Conservation (phyloP, 768 basidiomycete species). For the Neoboletus magnificus region DNA sequence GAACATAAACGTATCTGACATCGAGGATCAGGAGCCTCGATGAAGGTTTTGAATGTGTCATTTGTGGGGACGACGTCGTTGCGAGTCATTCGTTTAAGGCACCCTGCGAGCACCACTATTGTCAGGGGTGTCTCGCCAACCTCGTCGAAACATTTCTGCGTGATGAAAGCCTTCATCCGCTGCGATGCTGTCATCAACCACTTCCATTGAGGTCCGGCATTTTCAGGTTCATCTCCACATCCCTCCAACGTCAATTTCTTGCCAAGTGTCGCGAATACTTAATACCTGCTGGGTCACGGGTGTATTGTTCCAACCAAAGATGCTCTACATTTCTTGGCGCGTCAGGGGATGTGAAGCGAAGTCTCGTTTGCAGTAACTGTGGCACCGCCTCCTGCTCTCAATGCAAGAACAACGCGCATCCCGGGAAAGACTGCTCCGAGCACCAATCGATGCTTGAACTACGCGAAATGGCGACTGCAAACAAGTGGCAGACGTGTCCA, state of each 20-base stretch:
- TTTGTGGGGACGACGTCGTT: slow-evolving; percentile 39
- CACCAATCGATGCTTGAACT: slow-evolving; percentile 43
- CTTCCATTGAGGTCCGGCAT: slow-evolving; percentile 30
- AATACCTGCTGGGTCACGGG: slow-evolving; percentile 37
- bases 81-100: slow-evolving; percentile 31
- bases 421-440: slow-evolving; percentile 37
- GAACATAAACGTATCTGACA: neutral
- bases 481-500: slow-evolving; percentile 64
- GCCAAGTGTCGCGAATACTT: slow-evolving; percentile 47
- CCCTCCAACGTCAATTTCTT: slow-evolving; percentile 33
- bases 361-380: slow-evolving; percentile 43
- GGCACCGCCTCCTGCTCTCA: slow-evolving; percentile 37
- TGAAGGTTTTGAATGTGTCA: slow-evolving; percentile 31
- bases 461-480: slow-evolving; percentile 40
- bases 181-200: slow-evolving; percentile 45
- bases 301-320: slow-evolving; percentile 48
- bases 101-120: slow-evolving; percentile 48
- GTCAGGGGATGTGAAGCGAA: slow-evolving; percentile 12
- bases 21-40: neutral
- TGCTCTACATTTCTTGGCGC: slow-evolving; percentile 56
- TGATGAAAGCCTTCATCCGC: slow-evolving; percentile 52
- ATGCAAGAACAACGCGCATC: slow-evolving; percentile 51
- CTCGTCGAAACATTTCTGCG: slow-evolving; percentile 41
- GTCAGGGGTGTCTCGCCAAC: slow-evolving; percentile 39
- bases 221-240: slow-evolving; percentile 27